Conservation (phyloP, 2,329 filamentous ascomycete species). For the Cladosporium oxysporum region DNA sequence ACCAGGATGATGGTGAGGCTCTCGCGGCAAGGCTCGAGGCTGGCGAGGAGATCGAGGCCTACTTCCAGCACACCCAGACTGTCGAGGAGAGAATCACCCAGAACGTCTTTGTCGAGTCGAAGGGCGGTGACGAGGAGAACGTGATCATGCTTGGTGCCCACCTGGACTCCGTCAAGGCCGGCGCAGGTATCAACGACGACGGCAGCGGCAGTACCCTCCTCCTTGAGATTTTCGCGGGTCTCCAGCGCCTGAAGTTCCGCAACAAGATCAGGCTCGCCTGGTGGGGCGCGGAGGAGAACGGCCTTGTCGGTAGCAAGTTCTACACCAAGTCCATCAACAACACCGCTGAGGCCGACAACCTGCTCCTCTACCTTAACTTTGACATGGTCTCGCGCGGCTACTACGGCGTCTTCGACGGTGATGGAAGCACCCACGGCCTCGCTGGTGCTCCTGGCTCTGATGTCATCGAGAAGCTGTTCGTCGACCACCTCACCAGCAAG, state of each 20-base stretch:
- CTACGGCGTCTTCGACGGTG: conserved; percentile 57
- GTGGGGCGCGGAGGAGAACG: conserved; percentile 43
- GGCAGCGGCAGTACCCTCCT: conserved; percentile 41
- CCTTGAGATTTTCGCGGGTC: conserved; percentile 40
- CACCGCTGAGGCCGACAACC: conserved; percentile 34
- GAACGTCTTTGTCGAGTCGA: conserved; percentile 43
- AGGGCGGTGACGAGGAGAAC: conserved; percentile 39
- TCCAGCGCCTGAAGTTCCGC: conserved; percentile 53
- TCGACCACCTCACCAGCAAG: conserved; percentile 35
- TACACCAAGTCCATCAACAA: conserved; percentile 41
- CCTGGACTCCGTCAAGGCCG: conserved; percentile 40
- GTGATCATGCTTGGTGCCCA: conserved; percentile 41
- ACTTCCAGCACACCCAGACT: conserved; percentile 45
- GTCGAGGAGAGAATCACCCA: conserved; percentile 48
- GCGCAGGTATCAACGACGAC: conserved; percentile 46
- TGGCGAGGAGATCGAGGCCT: conserved; percentile 39
- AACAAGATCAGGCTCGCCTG: conserved; percentile 44
- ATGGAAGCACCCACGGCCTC: conserved; percentile 55
- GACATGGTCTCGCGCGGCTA: conserved; percentile 62
- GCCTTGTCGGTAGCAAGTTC: conserved; percentile 42
- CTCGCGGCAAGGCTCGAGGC: conserved; percentile 54
- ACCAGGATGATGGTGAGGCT: conserved; percentile 57
- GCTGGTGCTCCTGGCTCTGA: conserved; percentile 63
- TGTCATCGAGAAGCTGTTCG: conserved; percentile 43
- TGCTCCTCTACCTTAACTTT: conserved; percentile 45